Conservation (phyloP, 768 basidiomycete species). For the Psilocybe cubensis region DNA sequence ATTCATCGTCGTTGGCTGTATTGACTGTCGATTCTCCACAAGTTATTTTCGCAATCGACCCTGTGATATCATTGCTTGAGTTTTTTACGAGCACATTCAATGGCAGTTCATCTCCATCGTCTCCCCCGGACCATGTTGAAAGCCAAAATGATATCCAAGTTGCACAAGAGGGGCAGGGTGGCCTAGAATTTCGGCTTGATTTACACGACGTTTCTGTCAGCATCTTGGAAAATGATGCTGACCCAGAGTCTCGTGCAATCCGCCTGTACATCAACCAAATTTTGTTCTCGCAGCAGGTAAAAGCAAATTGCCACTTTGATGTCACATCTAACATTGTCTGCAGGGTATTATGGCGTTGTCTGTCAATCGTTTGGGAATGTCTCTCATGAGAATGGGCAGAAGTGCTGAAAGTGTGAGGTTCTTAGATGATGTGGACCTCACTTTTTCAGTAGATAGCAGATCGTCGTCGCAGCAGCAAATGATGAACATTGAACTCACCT, state of each 20-base stretch:
- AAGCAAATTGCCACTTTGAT: constrained; percentile 9
- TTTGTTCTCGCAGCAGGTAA: constrained; percentile 88
- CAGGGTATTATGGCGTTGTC: constrained; percentile 84
- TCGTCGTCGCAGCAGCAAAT: constrained; percentile 69
- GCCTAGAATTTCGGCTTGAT: constrained; percentile 76
- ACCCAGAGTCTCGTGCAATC: constrained; percentile 83
- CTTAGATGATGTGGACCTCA: constrained; percentile 90
- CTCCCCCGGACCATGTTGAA: constrained; percentile 1
- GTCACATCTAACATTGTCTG: constrained; percentile 3
- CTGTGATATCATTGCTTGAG: constrained; percentile 83
- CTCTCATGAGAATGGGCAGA: constrained; percentile 85
- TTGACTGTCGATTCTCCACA: constrained; percentile 92
- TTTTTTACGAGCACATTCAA: constrained; percentile 73
- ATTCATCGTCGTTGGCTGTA: constrained; percentile 69
- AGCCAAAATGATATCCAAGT: not conserved
- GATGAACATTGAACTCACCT: constrained; percentile 81
- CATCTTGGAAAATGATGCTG: constrained; percentile 83
- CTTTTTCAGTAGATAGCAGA: constrained; percentile 87
- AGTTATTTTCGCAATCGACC: constrained; percentile 91
- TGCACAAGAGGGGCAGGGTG: constrained; percentile 10
- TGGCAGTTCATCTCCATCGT: not conserved
- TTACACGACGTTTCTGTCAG: constrained; percentile 89
- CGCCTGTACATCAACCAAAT: constrained; percentile 83
- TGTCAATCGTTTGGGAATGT: constrained; percentile 89
- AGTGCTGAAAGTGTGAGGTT: constrained; percentile 85